Base-by-base conservation (phyloP, 2,329 filamentous ascomycete genomes). In the Coniosporium tulheliwenetii region DNA sequence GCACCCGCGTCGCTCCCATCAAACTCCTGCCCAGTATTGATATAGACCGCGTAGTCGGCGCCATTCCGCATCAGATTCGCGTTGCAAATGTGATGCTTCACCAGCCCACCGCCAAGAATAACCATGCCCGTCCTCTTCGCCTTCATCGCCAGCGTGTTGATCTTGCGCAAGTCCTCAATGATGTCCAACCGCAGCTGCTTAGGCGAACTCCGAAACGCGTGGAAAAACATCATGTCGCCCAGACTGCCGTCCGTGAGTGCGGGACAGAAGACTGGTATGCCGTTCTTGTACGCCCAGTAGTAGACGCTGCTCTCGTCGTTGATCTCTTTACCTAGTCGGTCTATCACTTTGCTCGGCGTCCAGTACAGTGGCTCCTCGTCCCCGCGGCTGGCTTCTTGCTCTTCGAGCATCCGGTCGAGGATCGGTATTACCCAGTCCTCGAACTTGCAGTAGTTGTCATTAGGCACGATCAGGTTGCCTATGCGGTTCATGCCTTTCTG, bases 71-170 rank as follows among this genome's bases (percentile, higher is more conserved):
- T 96, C 52, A 98, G 61, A 52, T 86, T 94, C 2, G 91, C 91
- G 58, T 98, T 98, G 39, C 91, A 87, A 56, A 98, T 96, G 60
- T 98, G 91, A 55, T 98, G 91, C 66, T 98, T 98, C 52, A 98
- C 74, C n/a, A 98, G 67, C 1, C 91, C 91, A 5, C 91, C 91
- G 0, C 91, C 91, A 0, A 98, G 69, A 42, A 98, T 85, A 50
- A 98, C 87, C 81, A 96, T 96, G 39, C 91, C 91, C 0, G 85
- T 82, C 41, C 85, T 71, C 63, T 86, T 85, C 2, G 91, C 91
- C 10, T 83, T 70, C 30, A 96, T 84, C 0, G 89, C 79, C 46
- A 96, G 78, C 10, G 84, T 93, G 64, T 98, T 98, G 60, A 98
- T 86, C 45, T 74, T 78, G 14, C 91, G 78, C 45, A 98, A 91